Base-by-base conservation (phyloP, 352 stramenopile species). In the Phytopythium kandeliae region DNA sequence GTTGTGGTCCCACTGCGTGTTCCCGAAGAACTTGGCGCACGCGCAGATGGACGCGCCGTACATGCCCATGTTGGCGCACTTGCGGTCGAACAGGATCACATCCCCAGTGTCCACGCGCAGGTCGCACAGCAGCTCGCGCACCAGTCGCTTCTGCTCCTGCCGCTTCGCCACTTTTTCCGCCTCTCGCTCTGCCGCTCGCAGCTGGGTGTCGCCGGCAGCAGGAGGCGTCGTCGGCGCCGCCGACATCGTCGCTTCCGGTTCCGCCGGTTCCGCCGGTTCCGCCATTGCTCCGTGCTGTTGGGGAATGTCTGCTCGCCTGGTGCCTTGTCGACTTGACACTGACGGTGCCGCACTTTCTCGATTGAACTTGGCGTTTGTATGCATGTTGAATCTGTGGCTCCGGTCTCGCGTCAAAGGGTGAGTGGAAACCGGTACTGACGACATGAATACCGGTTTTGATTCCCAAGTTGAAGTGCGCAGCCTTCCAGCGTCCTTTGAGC, bases 1-100 rank as follows among this genome's bases (percentile, higher is more conserved):
- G 57, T 90, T 95, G 66, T 93, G 85, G 62, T 95, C 85, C 79
- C 81, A 95, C 30, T 78, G 79, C 36, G 85, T 93, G 37, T 77
- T 64, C 15, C 82, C 82, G 41, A 92, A 88, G 42, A 92, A 69
- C 61, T 95, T 95, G 44, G 85, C 79, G 46, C 74, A 85, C 6
- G 66, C 66, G 58, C 82, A 95, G 56, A 95, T 89, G 38, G 75
- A 60, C 21, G 63, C 80, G 51, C 85, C 85, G 62, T 93, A 95
- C 36, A 84, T 41, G 28, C 64, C 81, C 85, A 93, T 95, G 54
- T 57, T 45, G 19, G 69, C 54, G 60, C 85, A 95, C 40, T 77
- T 72, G 46, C 85, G 85, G 64, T 92, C 78, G 53, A 95, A 95
- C 10, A 93, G 58, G 28, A 95, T 56, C 40, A 92, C 71, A 42